phyloP scores from a whole-genome alignment of 2,329 filamentous ascomycete species.

The Clarireedia homoeocarpa region DNA sequence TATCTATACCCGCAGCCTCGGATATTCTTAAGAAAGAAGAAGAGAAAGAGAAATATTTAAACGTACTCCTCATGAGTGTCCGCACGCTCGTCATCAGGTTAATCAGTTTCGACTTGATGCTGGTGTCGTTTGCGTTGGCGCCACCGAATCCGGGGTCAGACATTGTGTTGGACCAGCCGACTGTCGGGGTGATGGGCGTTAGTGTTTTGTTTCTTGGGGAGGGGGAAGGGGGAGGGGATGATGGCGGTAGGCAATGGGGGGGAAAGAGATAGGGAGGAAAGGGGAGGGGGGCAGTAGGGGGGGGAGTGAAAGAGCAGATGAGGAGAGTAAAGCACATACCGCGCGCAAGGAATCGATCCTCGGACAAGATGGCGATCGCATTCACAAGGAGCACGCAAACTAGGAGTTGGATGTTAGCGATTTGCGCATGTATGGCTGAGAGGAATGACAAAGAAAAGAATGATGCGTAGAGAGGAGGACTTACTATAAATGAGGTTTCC shows the following conservation, averaged over 20 bases:
- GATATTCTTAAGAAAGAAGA: background rate
- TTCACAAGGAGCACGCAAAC: slow-evolving; percentile 86
- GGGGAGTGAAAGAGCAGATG: background rate
- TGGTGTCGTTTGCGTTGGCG: slow-evolving; percentile 55
- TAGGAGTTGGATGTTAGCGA: slow-evolving; percentile 29
- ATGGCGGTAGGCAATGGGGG: no score
- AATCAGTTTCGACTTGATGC: slow-evolving; percentile 79
- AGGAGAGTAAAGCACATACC: slow-evolving; percentile 40
- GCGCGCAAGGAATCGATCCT: slow-evolving; percentile 84
- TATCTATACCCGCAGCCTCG: no score
- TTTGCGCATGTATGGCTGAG: background rate
- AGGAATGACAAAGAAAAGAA: background rate
- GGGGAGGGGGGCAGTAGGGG: background rate
- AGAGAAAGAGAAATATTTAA: background rate
- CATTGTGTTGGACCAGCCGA: slow-evolving; percentile 69
- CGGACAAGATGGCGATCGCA: slow-evolving; percentile 85
- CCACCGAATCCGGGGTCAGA: slow-evolving; percentile 68
- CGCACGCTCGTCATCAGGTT: slow-evolving; percentile 85
- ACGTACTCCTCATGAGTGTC: slow-evolving; percentile 87
- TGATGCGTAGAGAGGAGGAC: slow-evolving; percentile 7
- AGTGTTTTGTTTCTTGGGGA: background rate
- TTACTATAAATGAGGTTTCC: slow-evolving; percentile 67
- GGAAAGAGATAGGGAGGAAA: background rate
- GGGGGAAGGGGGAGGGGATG: background rate
- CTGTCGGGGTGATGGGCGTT: slow-evolving; percentile 35